Percentiles rank a stretch among this genome's conserved stretches.
Evolutionary conservation across 2,329 filamentous ascomycete genomes (phyloP).

Genomic region (Magnaporthales sp.): DNA sequence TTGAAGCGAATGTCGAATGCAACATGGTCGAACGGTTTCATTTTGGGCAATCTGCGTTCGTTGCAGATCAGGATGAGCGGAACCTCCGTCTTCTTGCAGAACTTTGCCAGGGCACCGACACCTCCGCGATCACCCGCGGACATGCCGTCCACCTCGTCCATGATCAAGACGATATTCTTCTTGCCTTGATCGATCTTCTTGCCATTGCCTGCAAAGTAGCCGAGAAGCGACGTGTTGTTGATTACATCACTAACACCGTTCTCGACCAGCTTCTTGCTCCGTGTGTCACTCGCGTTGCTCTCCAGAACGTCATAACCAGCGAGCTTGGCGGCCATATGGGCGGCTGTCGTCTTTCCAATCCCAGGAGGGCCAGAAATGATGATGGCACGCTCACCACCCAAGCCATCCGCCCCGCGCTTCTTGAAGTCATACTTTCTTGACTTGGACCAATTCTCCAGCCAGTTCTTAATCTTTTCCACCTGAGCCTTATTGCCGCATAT

Average conservation of each 20-base stretch:
- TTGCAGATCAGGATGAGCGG: slow-evolving; percentile 98
- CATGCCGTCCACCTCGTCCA: slow-evolving; percentile 99
- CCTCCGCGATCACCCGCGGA: slow-evolving; percentile 93
- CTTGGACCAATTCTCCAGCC: slow-evolving; percentile 77
- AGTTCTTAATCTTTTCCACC: slow-evolving; percentile 82
- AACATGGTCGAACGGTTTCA: slow-evolving; percentile 92
- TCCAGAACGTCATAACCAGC: slow-evolving; percentile 92
- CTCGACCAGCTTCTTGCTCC: slow-evolving; percentile 95
- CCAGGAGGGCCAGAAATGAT: slow-evolving; percentile 93
- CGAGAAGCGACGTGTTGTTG: slow-evolving; percentile 85
- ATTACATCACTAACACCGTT: slow-evolving; percentile 80
- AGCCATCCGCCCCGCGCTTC: slow-evolving; percentile 73
- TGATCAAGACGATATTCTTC: slow-evolving; percentile 92
- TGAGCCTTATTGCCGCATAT: slow-evolving; percentile 91
- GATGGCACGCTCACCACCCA: slow-evolving; percentile 76
- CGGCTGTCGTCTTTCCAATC: slow-evolving; percentile 95
- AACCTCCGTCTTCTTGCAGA: slow-evolving; percentile 91
- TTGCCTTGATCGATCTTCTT: slow-evolving; percentile 72
- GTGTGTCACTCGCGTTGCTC: slow-evolving; percentile 89
- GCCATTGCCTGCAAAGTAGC: slow-evolving; percentile 80
- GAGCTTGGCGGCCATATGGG: slow-evolving; percentile 85
- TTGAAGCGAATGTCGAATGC: slow-evolving; percentile 81
- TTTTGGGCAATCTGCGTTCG: slow-evolving; percentile 84
- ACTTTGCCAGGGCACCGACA: slow-evolving; percentile 85
- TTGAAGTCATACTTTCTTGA: slow-evolving; percentile 75